These are phyloP conservation scores for Leptodontidium sp. DNA, from an alignment of 2,329 filamentous ascomycete genomes.

Conservation along the genomic window DNA sequence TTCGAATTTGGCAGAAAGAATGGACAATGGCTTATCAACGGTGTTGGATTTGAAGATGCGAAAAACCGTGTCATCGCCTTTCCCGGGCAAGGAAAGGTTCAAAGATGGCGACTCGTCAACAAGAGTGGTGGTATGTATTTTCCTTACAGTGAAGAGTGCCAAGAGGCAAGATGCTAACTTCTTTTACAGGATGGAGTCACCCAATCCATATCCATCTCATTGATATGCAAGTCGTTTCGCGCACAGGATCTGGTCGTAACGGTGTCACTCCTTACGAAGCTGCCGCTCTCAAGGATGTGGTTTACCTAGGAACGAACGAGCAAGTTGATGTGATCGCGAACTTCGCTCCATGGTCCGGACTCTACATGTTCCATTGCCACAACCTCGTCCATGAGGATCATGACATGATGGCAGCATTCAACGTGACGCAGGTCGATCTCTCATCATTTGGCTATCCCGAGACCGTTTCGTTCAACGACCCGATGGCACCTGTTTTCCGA, in stretches of 20 bases:
- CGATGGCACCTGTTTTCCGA: constrained; percentile 38
- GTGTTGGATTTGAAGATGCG: constrained; percentile 55
- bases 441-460: constrained; percentile 16
- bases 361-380: constrained; percentile 55
- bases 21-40: constrained; percentile 61
- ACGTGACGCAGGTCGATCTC: constrained; percentile 15
- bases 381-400: constrained; percentile 47
- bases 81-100: constrained; percentile 55
- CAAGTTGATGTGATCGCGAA: constrained; percentile 58
- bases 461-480: constrained; percentile 43
- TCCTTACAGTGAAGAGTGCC: no score
- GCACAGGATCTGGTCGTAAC: constrained; percentile 50
- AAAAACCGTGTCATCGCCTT: constrained; percentile 58
- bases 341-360: constrained; percentile 61
- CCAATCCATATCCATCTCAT: constrained; percentile 64
- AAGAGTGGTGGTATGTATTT: constrained; percentile 29
- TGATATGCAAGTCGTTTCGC: constrained; percentile 62
- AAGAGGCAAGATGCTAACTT: neutral
- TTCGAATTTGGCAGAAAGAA: constrained; percentile 56
- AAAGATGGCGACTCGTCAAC: constrained; percentile 49
- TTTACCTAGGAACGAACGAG: constrained; percentile 60
- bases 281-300: constrained; percentile 64
- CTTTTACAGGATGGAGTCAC: constrained; percentile 31
- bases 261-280: constrained; percentile 58
- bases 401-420: constrained; percentile 43